phyloP scores from a whole-genome alignment of 257 asterid genomes.

The Scutellaria galericulata region DNA sequence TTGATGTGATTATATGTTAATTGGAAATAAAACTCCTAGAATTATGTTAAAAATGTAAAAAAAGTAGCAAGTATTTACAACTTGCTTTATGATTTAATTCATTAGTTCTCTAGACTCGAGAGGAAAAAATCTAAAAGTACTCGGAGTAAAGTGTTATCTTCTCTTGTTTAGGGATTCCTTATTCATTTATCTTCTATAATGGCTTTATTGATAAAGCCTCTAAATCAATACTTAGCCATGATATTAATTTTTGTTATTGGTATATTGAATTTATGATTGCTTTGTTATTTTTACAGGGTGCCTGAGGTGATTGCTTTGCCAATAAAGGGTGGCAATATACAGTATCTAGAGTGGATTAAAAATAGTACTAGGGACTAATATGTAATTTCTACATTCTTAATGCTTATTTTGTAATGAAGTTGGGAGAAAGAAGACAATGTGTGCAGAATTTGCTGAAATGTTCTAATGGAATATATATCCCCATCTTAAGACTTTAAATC shows the following conservation, averaged over 20 bases:
- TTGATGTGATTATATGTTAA: neutral
- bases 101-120: neutral
- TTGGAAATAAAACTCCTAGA: neutral
- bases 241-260: neutral
- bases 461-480: too few species aligned
- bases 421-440: too few species aligned
- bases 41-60: neutral
- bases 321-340: slow-evolving; percentile 77
- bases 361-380: slow-evolving; percentile 64
- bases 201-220: too few species aligned
- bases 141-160: too few species aligned
- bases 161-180: too few species aligned
- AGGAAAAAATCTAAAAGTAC: too few species aligned
- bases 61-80: neutral
- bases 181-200: too few species aligned
- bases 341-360: slow-evolving; percentile 88
- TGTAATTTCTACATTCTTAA: too few species aligned
- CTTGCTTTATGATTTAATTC: neutral
- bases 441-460: too few species aligned
- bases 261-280: slow-evolving; percentile 5
- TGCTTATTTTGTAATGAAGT: too few species aligned
- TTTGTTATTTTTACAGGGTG: slow-evolving; percentile 50
- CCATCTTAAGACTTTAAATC: too few species aligned
- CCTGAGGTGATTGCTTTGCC: slow-evolving; percentile 97
- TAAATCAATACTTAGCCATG: too few species aligned